Conservation (phyloP, 163 green algal species). For the Dunaliella salina region DNA sequence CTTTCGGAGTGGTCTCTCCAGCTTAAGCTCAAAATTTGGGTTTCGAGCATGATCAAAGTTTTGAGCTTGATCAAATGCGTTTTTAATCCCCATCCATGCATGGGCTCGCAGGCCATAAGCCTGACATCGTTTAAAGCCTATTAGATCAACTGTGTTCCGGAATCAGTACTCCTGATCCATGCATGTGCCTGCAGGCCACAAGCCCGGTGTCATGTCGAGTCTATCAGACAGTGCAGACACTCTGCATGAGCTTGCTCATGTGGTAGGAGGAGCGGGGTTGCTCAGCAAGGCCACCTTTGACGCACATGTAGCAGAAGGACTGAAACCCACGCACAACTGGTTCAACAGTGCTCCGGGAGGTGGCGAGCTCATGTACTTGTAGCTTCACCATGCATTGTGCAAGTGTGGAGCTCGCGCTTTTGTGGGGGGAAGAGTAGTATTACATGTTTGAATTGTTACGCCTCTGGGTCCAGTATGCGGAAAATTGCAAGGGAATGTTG, state of each 20-base stretch:
- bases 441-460: neutral
- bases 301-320: neutral
- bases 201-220: neutral
- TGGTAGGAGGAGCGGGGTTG: neutral
- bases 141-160: no score
- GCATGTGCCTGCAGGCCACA: neutral
- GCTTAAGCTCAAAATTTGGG: no score
- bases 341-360: neutral
- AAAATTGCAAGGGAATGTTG: neutral
- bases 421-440: no score
- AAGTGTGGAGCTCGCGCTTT: no score
- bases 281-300: neutral
- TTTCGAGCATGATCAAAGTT: no score
- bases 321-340: neutral
- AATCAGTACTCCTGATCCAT: no score
- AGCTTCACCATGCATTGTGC: neutral
- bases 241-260: neutral
- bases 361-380: conserved; percentile 1
- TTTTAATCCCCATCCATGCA: no score
- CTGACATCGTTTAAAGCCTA: no score
- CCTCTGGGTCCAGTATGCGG: neutral
- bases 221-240: neutral
- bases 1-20: no score
- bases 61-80: no score
- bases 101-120: no score